Evolutionary conservation across 2,329 filamentous ascomycete genomes (phyloP).

Genomic region (Trichoderma guizhouense): DNA sequence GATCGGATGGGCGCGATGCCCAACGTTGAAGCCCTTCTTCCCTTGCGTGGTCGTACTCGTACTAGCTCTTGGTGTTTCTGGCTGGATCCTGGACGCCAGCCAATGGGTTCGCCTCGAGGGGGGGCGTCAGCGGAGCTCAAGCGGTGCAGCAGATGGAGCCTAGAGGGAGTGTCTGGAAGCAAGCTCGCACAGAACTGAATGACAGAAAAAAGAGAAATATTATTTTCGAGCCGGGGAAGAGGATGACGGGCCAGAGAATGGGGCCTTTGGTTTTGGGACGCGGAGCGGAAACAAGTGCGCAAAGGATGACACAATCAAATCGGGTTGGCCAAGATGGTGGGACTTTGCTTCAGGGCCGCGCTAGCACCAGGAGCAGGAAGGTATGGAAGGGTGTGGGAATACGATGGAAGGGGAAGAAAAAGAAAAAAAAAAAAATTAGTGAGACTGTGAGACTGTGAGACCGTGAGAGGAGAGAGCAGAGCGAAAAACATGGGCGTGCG

Average conservation of each 20-base stretch:
- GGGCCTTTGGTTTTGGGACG: conserved; percentile 9
- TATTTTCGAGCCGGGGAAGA: conserved; percentile 30
- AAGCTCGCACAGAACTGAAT: conserved; percentile 12
- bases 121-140: neutral
- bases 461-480: neutral
- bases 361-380: conserved; percentile 15
- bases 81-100: neutral
- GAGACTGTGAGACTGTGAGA: neutral
- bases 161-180: conserved; percentile 1
- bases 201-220: conserved; percentile 17
- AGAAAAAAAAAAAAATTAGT: neutral
- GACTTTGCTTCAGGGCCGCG: conserved; percentile 18
- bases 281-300: conserved; percentile 24
- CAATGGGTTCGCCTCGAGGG: neutral
- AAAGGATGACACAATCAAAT: conserved; percentile 35
- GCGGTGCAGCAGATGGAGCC: conserved; percentile 3
- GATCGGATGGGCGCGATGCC: conserved; percentile 24
- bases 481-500: neutral
- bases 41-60: conserved; percentile 8
- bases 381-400: conserved; percentile 18
- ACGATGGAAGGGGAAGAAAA: conserved; percentile 11
- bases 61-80: neutral
- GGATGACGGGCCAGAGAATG: conserved; percentile 26
- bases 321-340: conserved; percentile 24
- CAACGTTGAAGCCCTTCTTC: conserved; percentile 23